Evolutionary conservation across 2,329 filamentous ascomycete species (phyloP), one percentile per base, ranked within the genome.

Genomic region (Cordyceps militaris): DNA sequence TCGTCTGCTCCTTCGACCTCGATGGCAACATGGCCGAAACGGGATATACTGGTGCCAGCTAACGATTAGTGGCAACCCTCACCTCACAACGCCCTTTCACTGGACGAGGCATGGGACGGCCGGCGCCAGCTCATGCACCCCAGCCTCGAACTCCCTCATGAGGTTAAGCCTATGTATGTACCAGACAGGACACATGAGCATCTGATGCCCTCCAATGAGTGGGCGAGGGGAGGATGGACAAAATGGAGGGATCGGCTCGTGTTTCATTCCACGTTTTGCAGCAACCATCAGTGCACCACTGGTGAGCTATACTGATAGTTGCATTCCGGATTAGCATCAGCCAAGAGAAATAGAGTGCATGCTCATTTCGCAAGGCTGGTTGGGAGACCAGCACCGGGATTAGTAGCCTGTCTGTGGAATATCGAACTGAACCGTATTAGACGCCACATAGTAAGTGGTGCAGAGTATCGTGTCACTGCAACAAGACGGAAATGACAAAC

Each of bases 131-230:
- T 56, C 30, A 48, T 49, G 53, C 53, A 49, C 53, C 53, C 44
- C 53, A 42, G 53, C 44, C 34, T 49, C 53, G 44, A 46, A 46
- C 53, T 49, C 32, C 43, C 34, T 48, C 43, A 48, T 24, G 11
- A 26, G n/a, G 43, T n/a, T n/a, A 47, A 56, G 32, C 11, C 53
- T 4, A 38, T 4, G 11, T 13, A 16, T 28, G 23, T 14, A 49
- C n/a, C 9, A 56, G 53, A 56, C 53, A n/a, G n/a, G 53, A 56
- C 53, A 56, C 34, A 49, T 56, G 53, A 49, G 32, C 53, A 56
- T 56, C 44, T 56, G 53, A 56, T 40, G 23, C 30, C 23, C 40
- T 10, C 26, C 14, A 26, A 34, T 16, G 4, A 23, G 38, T 8
- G 30, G 6, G 30, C 19, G 5, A 21, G 23, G 19, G 6, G 9